Conservation (phyloP, 345 rosid species). For the Dovyalis caffra region DNA sequence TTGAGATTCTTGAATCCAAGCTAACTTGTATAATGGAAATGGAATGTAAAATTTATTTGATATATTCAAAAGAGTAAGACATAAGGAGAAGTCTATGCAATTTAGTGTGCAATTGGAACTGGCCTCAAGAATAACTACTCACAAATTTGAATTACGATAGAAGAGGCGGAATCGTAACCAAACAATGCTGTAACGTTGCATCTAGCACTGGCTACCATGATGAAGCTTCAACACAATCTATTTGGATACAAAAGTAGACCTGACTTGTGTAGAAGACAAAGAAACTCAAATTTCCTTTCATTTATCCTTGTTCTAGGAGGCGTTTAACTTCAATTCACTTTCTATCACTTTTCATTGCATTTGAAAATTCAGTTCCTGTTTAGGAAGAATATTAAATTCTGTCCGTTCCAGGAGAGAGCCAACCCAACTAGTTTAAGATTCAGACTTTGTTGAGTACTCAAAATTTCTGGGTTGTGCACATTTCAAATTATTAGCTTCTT, state of each 20-base stretch:
- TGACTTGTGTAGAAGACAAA: neutral
- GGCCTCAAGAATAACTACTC: neutral
- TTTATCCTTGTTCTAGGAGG: neutral
- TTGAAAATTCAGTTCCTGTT: neutral
- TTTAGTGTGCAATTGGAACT: neutral
- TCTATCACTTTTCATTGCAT: neutral
- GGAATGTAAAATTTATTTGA: neutral
- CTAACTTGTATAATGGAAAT: neutral
- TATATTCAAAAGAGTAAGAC: neutral
- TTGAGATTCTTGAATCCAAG: neutral
- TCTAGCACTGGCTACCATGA: too few species aligned
- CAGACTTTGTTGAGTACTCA: too few species aligned
- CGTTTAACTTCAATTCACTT: neutral
- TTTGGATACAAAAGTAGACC: neutral
- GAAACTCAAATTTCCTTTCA: neutral
- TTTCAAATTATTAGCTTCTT: neutral
- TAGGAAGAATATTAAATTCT: too few species aligned
- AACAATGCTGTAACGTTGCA: neutral
- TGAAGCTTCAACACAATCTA: too few species aligned
- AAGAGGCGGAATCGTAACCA: neutral
- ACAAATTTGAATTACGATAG: neutral
- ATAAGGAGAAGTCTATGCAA: neutral
- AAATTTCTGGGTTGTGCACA: neutral
- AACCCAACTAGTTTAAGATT: too few species aligned
- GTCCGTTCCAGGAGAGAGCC: too few species aligned